Conservation (phyloP, 495 filamentous ascomycete species). For the Daldinia loculata region DNA sequence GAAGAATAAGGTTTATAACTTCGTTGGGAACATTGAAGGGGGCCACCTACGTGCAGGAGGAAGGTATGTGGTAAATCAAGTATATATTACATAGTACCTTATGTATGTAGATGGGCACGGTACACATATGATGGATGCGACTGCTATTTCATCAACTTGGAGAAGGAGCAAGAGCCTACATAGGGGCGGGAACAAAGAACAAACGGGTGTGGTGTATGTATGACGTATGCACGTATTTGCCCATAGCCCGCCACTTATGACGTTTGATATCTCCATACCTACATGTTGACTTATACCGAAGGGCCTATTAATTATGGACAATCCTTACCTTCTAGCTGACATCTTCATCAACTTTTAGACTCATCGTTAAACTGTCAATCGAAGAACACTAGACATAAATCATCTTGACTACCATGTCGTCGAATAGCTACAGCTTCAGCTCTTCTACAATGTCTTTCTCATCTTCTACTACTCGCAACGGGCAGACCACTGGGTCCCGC, state of each 20-base stretch:
- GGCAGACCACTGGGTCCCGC: constrained; percentile 30
- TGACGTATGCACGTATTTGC: neutral
- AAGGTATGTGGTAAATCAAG: neutral
- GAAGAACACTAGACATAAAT: neutral
- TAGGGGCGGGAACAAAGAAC: neutral
- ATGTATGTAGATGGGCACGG: neutral
- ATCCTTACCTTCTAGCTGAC: neutral
- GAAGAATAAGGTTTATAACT: neutral
- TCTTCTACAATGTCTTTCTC: constrained; percentile 32
- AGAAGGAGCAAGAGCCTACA: too few relatives aligned
- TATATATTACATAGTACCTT: too few relatives aligned
- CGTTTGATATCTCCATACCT: neutral
- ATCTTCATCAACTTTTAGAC: neutral
- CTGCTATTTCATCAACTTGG: too few relatives aligned
- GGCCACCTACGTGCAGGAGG: neutral
- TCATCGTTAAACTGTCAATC: neutral
- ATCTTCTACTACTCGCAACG: constrained; percentile 30
- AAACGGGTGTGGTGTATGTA: neutral
- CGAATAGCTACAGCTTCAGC: constrained; percentile 24
- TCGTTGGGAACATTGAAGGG: neutral
- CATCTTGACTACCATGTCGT: constrained; percentile 17
- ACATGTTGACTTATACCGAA: neutral
- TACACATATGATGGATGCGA: neutral
- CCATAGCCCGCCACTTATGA: neutral
- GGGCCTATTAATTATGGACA: neutral